These are phyloP conservation scores for Samsoniella hepiali DNA, from an alignment of 2,329 filamentous ascomycete species.

Conservation along the genomic window DNA sequence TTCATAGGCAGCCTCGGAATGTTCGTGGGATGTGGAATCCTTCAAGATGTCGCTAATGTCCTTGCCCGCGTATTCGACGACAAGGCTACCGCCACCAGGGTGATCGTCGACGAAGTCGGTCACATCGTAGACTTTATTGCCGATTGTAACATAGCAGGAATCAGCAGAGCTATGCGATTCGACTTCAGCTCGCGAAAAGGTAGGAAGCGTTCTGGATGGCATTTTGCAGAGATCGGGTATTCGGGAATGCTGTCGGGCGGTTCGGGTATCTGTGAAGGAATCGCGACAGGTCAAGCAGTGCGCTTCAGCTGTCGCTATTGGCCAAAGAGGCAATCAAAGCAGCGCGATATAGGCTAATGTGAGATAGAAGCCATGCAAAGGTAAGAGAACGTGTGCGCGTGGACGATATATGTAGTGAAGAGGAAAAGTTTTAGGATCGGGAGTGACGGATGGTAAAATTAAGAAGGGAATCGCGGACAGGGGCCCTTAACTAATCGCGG, in stretches of 20 bases:
- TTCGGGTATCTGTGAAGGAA: neutral
- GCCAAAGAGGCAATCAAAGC: neutral
- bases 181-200: conserved; percentile 77
- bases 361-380: neutral
- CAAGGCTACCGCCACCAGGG: conserved; percentile 82
- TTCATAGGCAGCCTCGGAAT: conserved; percentile 93
- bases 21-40: conserved; percentile 76
- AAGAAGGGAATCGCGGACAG: neutral
- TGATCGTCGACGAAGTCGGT: conserved; percentile 88
- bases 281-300: neutral
- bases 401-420: neutral
- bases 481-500: conserved; percentile 12
- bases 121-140: conserved; percentile 89
- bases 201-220: conserved; percentile 79
- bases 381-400: neutral
- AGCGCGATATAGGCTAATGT: neutral
- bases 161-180: conserved; percentile 72
- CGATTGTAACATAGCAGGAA: conserved; percentile 91
- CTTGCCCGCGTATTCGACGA: conserved; percentile 85
- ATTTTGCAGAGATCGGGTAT: conserved; percentile 43
- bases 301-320: neutral
- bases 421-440: conserved; percentile 10
- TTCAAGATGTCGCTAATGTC: conserved; percentile 80
- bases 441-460: conserved; percentile 3
- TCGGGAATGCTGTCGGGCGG: conserved; percentile 5